Evolutionary conservation across 345 rosid species (phyloP), one percentile per base, ranked within the genome.

Genomic region (Nasturtium officinale): DNA sequence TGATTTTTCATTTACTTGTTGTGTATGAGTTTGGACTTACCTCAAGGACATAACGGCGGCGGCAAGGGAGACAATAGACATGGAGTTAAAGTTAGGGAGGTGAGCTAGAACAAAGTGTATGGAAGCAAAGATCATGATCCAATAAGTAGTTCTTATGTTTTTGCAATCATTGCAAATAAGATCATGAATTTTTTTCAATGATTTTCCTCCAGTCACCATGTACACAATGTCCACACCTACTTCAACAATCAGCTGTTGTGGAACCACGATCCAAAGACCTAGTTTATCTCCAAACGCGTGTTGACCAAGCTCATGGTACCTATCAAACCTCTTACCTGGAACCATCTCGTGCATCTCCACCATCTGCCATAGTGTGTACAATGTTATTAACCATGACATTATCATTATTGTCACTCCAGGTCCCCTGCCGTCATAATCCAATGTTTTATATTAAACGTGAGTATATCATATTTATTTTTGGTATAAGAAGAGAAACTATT

Each of bases 291-390:
- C 97, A 20, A 92, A 90, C 0, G 92, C 96, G 30, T 86, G 32
- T 53, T 86, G 90, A 2, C 96, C 94, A 0, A 89, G 83, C 62
- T 91, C 96, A 15, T 86, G 92, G 81, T 90, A 90, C 83, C 96
- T 77, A 6, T 92, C 98, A 1, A 92, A 86, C 33, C 96, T 65
- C 75, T 73, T 90, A 0, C 95, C 92, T 0, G 94, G 95, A 29
- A 90, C 86, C 80, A 83, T 85, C 77, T 89, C 96, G 9, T 90
- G 98, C 91, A 92, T 85, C 61, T 92, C 85, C 18, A 92, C 96
- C 98, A 92, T 92, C 62, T 90, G 96, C 98, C 98, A 88, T 9
- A 90, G 56, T 2, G 98, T 88, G 81, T 88, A 88, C 13, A 90
- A 68, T 16, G 96, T 92, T 37, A 90, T 74, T 5, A 81, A 3